A percentile compares a stretch with the other conserved stretches of the same genome.
phyloP scores from a whole-genome alignment of 306 rosid species.

The Casuarina glauca region DNA sequence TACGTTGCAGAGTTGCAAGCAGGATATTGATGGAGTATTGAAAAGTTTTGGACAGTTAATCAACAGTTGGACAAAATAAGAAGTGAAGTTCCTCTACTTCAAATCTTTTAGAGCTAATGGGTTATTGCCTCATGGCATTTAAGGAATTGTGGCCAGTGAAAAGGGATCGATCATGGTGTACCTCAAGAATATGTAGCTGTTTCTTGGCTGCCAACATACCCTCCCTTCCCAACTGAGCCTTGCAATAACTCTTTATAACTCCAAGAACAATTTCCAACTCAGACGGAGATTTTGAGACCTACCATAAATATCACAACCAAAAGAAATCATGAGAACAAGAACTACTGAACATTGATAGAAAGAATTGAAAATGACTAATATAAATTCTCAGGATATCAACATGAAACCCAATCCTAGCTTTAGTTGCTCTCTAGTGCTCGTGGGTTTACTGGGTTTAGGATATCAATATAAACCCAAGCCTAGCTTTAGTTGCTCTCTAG shows the following conservation, averaged over 20 bases:
- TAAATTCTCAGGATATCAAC: not conserved
- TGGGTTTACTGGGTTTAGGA: not conserved
- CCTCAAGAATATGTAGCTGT: constrained; percentile 84
- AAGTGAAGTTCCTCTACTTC: not conserved
- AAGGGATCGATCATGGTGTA: constrained; percentile 28
- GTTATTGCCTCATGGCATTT: constrained; percentile 13
- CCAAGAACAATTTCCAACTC: constrained; percentile 91
- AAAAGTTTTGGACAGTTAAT: constrained; percentile 4
- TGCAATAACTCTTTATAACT: constrained; percentile 78
- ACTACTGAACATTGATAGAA: not conserved
- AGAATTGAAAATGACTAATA: constrained; percentile 22
- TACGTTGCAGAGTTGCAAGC: not conserved
- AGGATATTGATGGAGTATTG: constrained; percentile 15
- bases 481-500: not conserved
- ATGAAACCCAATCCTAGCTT: not conserved
- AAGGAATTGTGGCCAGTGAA: constrained; percentile 22
- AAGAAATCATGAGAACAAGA: constrained; percentile 25
- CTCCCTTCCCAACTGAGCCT: constrained; percentile 64
- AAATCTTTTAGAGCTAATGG: constrained; percentile 15
- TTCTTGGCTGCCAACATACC: constrained; percentile 61
- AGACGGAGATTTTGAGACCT: constrained; percentile 84
- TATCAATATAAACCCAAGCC: not conserved
- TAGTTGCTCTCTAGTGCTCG: constrained; percentile 1
- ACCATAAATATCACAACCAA: constrained; percentile 27
- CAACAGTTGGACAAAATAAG: not conserved